Conservation (phyloP, 192 early-diverging fungal species). For the Pilobolus umbonatus region DNA sequence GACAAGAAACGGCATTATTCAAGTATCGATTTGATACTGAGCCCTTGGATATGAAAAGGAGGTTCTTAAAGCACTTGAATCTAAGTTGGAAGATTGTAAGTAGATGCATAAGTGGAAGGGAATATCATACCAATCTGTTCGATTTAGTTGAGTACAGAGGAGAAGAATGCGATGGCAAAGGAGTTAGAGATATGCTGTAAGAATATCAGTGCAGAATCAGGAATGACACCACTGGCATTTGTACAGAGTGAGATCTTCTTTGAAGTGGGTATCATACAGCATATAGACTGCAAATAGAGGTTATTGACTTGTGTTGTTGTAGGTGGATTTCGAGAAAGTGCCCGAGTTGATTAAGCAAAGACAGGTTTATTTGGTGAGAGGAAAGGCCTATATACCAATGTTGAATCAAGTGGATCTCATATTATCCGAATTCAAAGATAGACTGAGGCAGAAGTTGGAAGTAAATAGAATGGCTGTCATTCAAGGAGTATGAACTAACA, state of each 20-base stretch:
- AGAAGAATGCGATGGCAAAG: conserved; percentile 22
- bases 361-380: conserved; percentile 56
- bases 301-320: no score
- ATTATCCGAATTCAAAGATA: conserved; percentile 68
- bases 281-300: no score
- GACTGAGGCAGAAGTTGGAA: conserved; percentile 43
- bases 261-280: no score
- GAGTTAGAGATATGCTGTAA: conserved; percentile 17
- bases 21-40: conserved; percentile 46
- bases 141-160: conserved; percentile 20
- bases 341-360: conserved; percentile 54
- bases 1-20: conserved; percentile 66
- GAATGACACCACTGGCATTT: background rate
- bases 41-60: conserved; percentile 39
- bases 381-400: conserved; percentile 71
- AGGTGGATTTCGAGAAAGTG: conserved; percentile 68
- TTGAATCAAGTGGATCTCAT: conserved; percentile 68
- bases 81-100: conserved; percentile 46
- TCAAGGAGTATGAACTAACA: background rate
- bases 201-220: conserved; percentile 1
- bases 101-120: background rate
- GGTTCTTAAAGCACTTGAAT: conserved; percentile 49
- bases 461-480: background rate
- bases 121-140: background rate
- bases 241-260: conserved; percentile 41